Evolutionary conservation across 2,329 filamentous ascomycete species (phyloP).

Genomic region (Chaetothyriales sp.): DNA sequence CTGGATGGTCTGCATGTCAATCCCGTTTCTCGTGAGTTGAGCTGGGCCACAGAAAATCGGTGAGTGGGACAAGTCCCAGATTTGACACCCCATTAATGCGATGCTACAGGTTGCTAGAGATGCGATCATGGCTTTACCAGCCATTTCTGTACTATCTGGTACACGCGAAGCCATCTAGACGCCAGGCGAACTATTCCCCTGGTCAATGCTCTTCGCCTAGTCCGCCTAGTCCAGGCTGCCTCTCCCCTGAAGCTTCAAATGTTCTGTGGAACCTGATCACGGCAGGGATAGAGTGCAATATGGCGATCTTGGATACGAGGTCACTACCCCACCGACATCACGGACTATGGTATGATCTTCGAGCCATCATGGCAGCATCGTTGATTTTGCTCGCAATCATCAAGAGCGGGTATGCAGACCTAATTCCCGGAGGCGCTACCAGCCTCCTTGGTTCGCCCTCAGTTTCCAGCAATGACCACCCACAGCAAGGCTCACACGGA

Average conservation of each 20-base stretch:
- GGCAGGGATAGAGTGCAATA: conserved; percentile 19
- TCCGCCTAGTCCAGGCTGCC: background rate
- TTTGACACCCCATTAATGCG: background rate
- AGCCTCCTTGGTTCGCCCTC: background rate
- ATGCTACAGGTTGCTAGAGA: conserved; percentile 16
- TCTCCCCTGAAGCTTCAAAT: conserved; percentile 3
- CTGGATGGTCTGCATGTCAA: conserved; percentile 1
- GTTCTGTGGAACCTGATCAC: conserved; percentile 12
- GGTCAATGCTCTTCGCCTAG: background rate
- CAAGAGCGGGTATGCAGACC: conserved; percentile 15
- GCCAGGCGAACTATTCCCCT: background rate
- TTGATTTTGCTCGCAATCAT: conserved; percentile 18
- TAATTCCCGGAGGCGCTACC: conserved; percentile 6
- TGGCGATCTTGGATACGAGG: conserved; percentile 18
- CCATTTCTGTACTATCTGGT: conserved; percentile 22
- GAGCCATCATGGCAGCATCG: conserved; percentile 13
- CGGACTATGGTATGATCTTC: conserved; percentile 21
- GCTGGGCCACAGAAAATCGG: conserved; percentile 19
- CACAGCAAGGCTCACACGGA: too few species aligned
- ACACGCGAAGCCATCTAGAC: conserved; percentile 9
- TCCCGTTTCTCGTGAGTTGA: conserved; percentile 18
- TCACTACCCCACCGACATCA: conserved; percentile 21
- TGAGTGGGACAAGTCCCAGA: background rate
- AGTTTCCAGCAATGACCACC: background rate
- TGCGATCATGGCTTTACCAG: conserved; percentile 21